phyloP scores from a whole-genome alignment of 805 yeast genomes.

The Suhomyces kilbournensis region DNA sequence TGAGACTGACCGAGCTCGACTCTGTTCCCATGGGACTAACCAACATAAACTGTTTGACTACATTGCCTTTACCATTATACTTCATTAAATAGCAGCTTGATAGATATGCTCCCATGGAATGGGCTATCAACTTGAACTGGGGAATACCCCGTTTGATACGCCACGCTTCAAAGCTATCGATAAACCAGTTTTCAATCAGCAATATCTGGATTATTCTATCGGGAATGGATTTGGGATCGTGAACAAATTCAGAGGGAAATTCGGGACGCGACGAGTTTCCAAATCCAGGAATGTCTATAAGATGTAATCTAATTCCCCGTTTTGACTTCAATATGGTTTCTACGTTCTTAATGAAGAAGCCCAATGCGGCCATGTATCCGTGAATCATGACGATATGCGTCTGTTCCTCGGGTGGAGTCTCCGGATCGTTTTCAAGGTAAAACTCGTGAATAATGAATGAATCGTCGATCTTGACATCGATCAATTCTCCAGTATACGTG shows the following conservation, averaged over 20 bases:
- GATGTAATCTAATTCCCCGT: slow-evolving; percentile 34
- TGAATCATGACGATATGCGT: slow-evolving; percentile 35
- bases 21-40: slow-evolving; percentile 48
- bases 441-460: slow-evolving; percentile 36
- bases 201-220: slow-evolving; percentile 32
- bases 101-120: slow-evolving; percentile 44
- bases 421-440: slow-evolving; percentile 23
- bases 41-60: slow-evolving; percentile 22
- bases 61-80: slow-evolving; percentile 22
- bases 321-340: slow-evolving; percentile 28
- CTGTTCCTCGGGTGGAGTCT: slow-evolving; percentile 9
- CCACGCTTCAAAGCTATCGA: slow-evolving; percentile 39
- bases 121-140: slow-evolving; percentile 33
- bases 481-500: slow-evolving; percentile 17
- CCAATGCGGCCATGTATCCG: slow-evolving; percentile 46
- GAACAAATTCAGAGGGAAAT: slow-evolving; percentile 31
- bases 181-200: slow-evolving; percentile 39
- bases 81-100: slow-evolving; percentile 40
- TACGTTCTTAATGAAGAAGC: slow-evolving; percentile 38
- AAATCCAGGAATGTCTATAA: slow-evolving; percentile 43
- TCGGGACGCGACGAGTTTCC: slow-evolving; percentile 42
- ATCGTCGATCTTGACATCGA: slow-evolving; percentile 30
- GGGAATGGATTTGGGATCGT: slow-evolving; percentile 14
- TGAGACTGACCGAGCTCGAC: slow-evolving; percentile 32
- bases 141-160: slow-evolving; percentile 20